phyloP scores from a whole-genome alignment of 1,139 yeast genomes.

The Hemisphaericaspora subhashii region DNA sequence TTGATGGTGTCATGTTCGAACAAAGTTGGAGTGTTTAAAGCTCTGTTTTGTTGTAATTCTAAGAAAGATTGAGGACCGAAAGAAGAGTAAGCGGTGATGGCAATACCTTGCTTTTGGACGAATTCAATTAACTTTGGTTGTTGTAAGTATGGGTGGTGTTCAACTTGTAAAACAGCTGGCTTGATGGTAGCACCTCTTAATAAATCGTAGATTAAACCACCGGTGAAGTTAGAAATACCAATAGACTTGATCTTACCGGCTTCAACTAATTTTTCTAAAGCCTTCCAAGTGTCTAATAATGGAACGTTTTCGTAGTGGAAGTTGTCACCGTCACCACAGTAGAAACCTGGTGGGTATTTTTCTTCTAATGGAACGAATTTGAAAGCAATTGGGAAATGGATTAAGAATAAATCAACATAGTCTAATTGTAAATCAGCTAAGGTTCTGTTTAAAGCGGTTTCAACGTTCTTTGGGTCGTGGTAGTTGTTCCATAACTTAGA shows the following conservation, averaged over 20 bases:
- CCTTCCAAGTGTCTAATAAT: conserved; percentile 75
- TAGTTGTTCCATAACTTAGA: conserved; percentile 81
- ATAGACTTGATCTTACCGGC: conserved; percentile 71
- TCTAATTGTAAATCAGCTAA: conserved; percentile 65
- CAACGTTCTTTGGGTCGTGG: conserved; percentile 67
- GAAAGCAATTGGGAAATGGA: conserved; percentile 80
- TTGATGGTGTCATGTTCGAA: conserved; percentile 54
- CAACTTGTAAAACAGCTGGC: conserved; percentile 86
- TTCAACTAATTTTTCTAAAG: conserved; percentile 59
- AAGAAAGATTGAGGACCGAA: conserved; percentile 75
- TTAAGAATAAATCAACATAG: conserved; percentile 70
- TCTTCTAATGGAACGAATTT: conserved; percentile 71
- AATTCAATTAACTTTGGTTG: conserved; percentile 68
- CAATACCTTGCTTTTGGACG: conserved; percentile 61
- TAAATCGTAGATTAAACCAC: conserved; percentile 68
- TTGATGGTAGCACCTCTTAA: conserved; percentile 67
- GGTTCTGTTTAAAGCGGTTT: conserved; percentile 59
- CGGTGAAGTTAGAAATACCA: conserved; percentile 84
- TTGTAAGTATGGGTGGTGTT: conserved; percentile 89
- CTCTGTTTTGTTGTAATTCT: conserved; percentile 56
- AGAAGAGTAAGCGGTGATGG: conserved; percentile 82
- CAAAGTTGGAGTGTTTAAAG: conserved; percentile 52
- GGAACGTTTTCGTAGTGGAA: conserved; percentile 70
- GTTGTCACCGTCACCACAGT: conserved; percentile 59
- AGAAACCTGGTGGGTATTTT: conserved; percentile 74